Evolutionary conservation across 202 grass and related monocot genomes (phyloP), one percentile per base, ranked within the genome.

Genomic region (Panicum hallii): DNA sequence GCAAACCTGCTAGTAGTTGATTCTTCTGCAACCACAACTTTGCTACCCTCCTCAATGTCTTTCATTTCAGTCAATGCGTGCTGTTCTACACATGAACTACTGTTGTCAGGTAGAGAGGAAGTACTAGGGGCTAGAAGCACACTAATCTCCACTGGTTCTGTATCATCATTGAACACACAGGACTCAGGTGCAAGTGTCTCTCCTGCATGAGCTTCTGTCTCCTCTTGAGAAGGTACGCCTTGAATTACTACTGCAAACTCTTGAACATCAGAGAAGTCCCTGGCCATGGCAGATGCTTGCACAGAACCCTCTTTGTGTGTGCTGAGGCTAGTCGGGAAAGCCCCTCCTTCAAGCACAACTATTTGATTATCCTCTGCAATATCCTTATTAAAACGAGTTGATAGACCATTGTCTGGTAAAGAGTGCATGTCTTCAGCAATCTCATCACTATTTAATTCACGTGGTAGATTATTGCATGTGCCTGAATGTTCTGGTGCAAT

Each of bases 11-110:
- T n/a, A 45, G 63, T 36, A 76, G 46, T 23, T 19, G 82, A 80
- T 90, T 83, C 56, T 77, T 86, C 70, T 90, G 86, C 36, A 77
- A 83, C 82, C 34, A 62, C 70, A 88, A 53, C 53, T 87, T 85
- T 38, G 82, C 40, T 46, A 70, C 1, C 14, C 44, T 87, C 63
- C n/a, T 41, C 26, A 58, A 14, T 10, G 16, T 84, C 46, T 49
- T 26, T 30, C 3, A 11, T 83, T 64, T 81, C 85, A 81, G 50
- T 65, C 5, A 52, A 77, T 83, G 46, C 69, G 81, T 67, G 15
- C 23, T 83, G 49, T 68, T 88, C 78, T 74, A 63, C 16, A 17
- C 11, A 79, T 34, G 58, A 72, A 45, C 15, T 69, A 58, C 53
- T 46, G 7, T 22, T 61, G 63, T 19, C 62, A 74, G 63, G 57